Base-by-base conservation (phyloP, 352 stramenopile genomes). In the Globisporangium cylindrosporum region DNA sequence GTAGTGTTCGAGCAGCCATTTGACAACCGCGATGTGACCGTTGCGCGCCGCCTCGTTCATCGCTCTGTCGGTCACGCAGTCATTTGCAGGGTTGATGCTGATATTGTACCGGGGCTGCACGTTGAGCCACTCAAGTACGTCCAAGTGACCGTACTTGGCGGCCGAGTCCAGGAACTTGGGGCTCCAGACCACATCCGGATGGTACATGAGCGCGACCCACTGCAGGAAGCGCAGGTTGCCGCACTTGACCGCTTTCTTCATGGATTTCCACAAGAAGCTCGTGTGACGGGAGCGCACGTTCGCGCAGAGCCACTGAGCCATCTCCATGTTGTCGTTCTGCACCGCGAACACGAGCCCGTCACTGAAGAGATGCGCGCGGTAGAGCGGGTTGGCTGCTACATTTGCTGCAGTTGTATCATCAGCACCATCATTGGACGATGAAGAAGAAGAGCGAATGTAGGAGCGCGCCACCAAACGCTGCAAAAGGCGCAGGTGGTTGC, bases 251-350 rank as follows among this genome's bases (percentile, higher is more conserved):
- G 64, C 64, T 27, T 51, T 51, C 48, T 64, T 59, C 58, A 65
- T 70, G 54, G 57, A 57, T 46, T 70, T 70, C 58, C 64, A 68
- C 53, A 62, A 38, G n/a, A 68, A 56, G 38, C 53, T 68, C 41
- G 54, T n/a, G 38, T 57, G 53, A 22, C 18, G 62, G 14, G 34
- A 60, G 18, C 4, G 36, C 36, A 46, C 38, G 14, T 56, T 36
- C 4, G 53, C n/a, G 27, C 51, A 68, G 24, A 71, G 46, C 66
- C 66, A 76, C 27, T 64, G 46, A 27, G 64, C 48, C n/a, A 67
- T 59, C 29, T 70, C 67, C 25, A 63, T 14, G 38, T 68, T 61
- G 56, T 62, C 60, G 62, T 71, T 53, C 22, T 59, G 25, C 25
- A 56, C 63, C 4, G 70, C 64, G 38, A 54, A 66, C 38, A 54